Conservation (phyloP, 1,284 basidiomycete genomes). For the Cryptococcus hybrid region DNA sequence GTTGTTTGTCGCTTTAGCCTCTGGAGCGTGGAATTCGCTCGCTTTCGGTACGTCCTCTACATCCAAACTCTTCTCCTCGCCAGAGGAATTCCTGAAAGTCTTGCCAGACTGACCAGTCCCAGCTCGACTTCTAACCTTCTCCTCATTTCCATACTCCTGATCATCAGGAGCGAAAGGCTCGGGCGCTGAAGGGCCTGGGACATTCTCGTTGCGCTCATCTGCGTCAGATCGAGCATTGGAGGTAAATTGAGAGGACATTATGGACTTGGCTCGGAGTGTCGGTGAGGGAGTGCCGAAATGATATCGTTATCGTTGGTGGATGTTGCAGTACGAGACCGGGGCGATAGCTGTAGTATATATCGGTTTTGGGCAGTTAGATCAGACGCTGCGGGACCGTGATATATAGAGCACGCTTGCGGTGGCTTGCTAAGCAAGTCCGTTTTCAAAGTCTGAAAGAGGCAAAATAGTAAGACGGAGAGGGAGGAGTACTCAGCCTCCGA, state of each 20-base stretch:
- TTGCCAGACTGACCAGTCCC: not conserved
- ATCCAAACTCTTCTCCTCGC: conserved; percentile 2
- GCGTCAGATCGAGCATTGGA: not conserved
- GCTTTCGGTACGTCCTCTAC: not conserved
- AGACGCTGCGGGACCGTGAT: no score
- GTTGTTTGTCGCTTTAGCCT: conserved; percentile 5
- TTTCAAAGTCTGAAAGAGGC: no score
- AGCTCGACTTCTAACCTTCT: not conserved
- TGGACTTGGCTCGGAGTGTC: not conserved
- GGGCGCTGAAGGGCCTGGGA: not conserved
- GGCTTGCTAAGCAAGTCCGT: no score
- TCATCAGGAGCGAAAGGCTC: not conserved
- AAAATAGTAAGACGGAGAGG: no score
- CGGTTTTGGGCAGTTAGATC: no score
- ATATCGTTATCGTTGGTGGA: not conserved
- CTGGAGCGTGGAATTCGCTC: conserved; percentile 3
- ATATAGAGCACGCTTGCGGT: no score
- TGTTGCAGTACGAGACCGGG: no score
- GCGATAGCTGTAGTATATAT: no score
- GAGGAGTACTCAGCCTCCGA: no score
- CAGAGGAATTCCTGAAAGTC: no score
- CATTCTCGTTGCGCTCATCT: not conserved
- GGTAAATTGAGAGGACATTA: not conserved
- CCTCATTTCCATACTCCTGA: not conserved
- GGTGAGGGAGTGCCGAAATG: not conserved